A percentile compares a stretch with the other conserved stretches of the same genome.
Evolutionary conservation across 2,329 filamentous ascomycete genomes (phyloP).

Genomic region (Cylindrodendrum hubeiense): DNA sequence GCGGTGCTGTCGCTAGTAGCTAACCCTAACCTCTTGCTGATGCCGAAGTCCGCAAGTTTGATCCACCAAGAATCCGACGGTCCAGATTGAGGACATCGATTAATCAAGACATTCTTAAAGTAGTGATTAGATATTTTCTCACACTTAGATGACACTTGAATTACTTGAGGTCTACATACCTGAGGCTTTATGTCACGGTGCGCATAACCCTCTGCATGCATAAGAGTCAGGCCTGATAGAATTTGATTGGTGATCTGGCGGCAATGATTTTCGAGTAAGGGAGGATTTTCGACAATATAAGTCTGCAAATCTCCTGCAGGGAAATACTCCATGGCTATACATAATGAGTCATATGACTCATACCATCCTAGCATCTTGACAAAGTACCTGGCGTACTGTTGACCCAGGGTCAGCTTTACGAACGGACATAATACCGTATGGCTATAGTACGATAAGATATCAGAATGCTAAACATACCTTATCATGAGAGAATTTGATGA

Average conservation of each 20-base stretch:
- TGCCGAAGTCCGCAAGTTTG: neutral
- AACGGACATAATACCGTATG: no score
- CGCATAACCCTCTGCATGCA: slow-evolving; percentile 37
- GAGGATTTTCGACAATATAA: slow-evolving; percentile 19
- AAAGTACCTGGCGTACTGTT: slow-evolving; percentile 34
- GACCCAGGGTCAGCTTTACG: neutral
- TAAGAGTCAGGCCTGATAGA: slow-evolving; percentile 30
- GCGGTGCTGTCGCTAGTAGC: neutral
- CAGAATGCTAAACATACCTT: slow-evolving; percentile 1
- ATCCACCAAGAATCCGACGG: neutral
- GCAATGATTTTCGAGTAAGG: slow-evolving; percentile 30
- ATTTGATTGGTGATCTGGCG: slow-evolving; percentile 34
- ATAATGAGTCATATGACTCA: slow-evolving; percentile 2
- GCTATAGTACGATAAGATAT: no score
- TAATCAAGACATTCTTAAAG: slow-evolving; percentile 37
- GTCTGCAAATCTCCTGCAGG: slow-evolving; percentile 25
- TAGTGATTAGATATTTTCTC: neutral
- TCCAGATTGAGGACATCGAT: slow-evolving; percentile 4
- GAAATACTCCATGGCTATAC: slow-evolving; percentile 24
- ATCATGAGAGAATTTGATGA: slow-evolving; percentile 40
- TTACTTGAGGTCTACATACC: slow-evolving; percentile 5
- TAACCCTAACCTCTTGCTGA: neutral
- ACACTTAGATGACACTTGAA: neutral
- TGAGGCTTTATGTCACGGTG: slow-evolving; percentile 42
- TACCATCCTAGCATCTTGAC: slow-evolving; percentile 19